Evolutionary conservation across 371 early-diverging fungal species (phyloP).

Genomic region (Dichotomocladium elegans): DNA sequence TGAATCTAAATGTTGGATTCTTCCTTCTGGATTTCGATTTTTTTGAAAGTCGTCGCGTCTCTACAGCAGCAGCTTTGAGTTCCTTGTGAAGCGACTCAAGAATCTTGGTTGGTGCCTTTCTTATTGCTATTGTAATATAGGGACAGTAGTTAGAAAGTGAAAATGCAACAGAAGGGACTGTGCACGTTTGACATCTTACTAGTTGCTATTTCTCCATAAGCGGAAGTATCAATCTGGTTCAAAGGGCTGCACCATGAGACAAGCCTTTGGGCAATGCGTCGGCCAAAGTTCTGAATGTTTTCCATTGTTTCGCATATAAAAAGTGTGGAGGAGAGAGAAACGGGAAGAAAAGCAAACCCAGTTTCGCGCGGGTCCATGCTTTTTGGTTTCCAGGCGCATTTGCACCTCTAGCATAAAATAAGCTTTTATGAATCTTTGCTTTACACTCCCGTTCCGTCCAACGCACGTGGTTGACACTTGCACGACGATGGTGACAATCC

Average conservation of each 20-base stretch:
- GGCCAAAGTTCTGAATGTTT: too few species aligned
- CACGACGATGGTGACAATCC: too few species aligned
- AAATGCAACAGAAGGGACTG: too few species aligned
- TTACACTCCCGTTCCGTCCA: too few species aligned
- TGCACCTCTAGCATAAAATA: too few species aligned
- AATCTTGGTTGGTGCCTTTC: background rate
- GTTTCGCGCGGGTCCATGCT: too few species aligned
- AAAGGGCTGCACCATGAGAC: background rate
- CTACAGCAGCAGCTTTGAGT: background rate
- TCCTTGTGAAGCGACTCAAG: constrained; percentile 1
- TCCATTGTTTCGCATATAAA: too few species aligned
- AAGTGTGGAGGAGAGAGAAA: too few species aligned
- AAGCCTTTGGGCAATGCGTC: background rate
- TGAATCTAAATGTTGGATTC: constrained; percentile 1
- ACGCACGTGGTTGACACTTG: too few species aligned
- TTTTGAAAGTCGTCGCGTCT: background rate
- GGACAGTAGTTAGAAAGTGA: background rate
- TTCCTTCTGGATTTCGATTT: constrained; percentile 1
- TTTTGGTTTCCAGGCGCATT: too few species aligned
- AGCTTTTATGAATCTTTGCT: too few species aligned
- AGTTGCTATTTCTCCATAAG: background rate
- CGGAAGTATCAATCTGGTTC: background rate
- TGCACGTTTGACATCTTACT: background rate
- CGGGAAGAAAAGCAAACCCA: too few species aligned
- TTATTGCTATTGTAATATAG: background rate